phyloP scores from a whole-genome alignment of 2,329 filamentous ascomycete species.

The Rhynchosporium agropyri region DNA sequence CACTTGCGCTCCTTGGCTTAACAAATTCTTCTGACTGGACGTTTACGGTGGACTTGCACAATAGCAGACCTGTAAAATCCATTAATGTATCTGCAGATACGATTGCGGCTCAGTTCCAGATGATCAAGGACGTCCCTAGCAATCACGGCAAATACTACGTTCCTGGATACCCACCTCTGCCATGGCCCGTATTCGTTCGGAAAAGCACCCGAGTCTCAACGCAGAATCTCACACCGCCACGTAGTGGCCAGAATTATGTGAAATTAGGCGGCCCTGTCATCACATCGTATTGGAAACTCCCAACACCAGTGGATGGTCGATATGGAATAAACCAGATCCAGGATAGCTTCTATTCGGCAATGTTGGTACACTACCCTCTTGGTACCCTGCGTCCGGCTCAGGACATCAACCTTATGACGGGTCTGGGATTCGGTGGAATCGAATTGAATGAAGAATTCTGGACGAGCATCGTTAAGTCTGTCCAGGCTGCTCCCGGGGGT shows the following conservation, averaged over 20 bases:
- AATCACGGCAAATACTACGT: neutral
- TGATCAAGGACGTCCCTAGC: neutral
- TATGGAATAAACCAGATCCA: constrained; percentile 35
- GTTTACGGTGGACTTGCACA: constrained; percentile 4
- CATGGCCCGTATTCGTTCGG: constrained; percentile 14
- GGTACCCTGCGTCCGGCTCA: constrained; percentile 9
- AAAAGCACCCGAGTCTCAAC: constrained; percentile 9
- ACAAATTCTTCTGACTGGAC: neutral
- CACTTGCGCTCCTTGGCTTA: constrained; percentile 19
- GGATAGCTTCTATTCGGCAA: constrained; percentile 25
- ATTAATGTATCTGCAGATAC: neutral
- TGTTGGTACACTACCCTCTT: constrained; percentile 22
- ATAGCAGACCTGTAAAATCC: neutral
- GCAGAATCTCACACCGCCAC: constrained; percentile 13
- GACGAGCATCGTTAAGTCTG: neutral
- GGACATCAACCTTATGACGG: constrained; percentile 9
- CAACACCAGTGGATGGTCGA: constrained; percentile 3
- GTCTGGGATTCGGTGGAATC: constrained; percentile 31
- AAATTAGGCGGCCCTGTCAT: neutral
- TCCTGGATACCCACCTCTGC: too few species aligned
- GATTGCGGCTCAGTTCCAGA: neutral
- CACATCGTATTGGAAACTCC: constrained; percentile 35
- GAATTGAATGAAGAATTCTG: constrained; percentile 24
- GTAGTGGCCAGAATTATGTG: constrained; percentile 11
- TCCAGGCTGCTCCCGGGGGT: neutral